phyloP scores from a whole-genome alignment of 129 eudicot genomes.

The Sambucus nigra region DNA sequence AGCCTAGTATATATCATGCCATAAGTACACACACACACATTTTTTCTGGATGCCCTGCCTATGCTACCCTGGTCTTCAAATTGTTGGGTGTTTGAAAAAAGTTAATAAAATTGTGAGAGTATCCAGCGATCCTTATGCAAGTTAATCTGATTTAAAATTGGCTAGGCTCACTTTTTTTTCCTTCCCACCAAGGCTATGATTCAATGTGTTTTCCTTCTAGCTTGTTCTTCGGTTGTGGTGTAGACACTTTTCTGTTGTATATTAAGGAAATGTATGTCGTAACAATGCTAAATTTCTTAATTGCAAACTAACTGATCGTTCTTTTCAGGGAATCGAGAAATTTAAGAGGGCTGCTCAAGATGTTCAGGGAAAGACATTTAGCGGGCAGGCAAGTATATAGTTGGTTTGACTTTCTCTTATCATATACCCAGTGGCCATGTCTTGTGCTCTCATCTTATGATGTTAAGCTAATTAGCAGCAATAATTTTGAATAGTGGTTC shows the following conservation, averaged over 20 bases:
- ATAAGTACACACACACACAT: neutral
- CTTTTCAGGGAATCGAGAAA: conserved; percentile 83
- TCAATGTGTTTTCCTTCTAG: neutral
- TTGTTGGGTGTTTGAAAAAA: too few relatives aligned
- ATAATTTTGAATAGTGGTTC: too few relatives aligned
- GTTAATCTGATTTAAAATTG: neutral
- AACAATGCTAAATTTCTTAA: neutral
- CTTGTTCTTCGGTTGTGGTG: neutral
- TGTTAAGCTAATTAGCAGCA: too few relatives aligned
- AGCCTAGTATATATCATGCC: neutral
- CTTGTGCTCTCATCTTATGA: too few relatives aligned
- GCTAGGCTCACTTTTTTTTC: neutral
- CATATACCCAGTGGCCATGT: too few relatives aligned
- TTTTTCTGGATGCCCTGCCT: too few relatives aligned
- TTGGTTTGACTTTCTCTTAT: too few relatives aligned
- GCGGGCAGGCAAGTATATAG: conserved; percentile 72
- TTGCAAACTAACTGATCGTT: conserved; percentile 7
- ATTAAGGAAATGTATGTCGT: neutral
- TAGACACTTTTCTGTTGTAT: neutral
- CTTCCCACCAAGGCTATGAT: neutral
- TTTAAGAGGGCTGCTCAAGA: conserved; percentile 80
- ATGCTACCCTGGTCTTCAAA: too few relatives aligned
- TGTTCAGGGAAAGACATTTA: conserved; percentile 56
- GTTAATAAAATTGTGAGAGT: too few relatives aligned
- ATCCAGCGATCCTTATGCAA: too few relatives aligned